phyloP scores from a whole-genome alignment of 305 asterid species.

The Plantago rigida region DNA sequence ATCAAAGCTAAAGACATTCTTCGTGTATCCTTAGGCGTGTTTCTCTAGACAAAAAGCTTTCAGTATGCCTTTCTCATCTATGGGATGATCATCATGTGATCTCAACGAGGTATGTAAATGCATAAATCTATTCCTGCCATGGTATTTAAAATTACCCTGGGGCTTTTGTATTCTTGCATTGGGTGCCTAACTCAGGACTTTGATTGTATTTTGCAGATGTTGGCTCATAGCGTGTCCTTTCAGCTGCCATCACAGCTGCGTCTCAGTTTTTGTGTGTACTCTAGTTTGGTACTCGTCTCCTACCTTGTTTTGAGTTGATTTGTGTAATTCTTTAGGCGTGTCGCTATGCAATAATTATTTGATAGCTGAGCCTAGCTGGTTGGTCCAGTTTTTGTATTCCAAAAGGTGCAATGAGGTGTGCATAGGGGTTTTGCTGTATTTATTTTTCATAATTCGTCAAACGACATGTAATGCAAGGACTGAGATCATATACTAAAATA shows the following conservation, averaged over 20 bases:
- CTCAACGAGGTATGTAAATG: slow-evolving; percentile 27
- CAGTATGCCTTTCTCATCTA: slow-evolving; percentile 20
- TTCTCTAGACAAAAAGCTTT: slow-evolving; percentile 17
- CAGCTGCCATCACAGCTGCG: slow-evolving; percentile 25
- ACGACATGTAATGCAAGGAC: not conserved
- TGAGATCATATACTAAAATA: slow-evolving; percentile 1
- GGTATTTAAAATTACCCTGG: not conserved
- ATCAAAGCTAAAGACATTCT: slow-evolving; percentile 39
- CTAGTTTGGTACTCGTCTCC: slow-evolving; percentile 12
- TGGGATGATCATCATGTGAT: slow-evolving; percentile 19
- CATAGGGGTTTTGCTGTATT: slow-evolving; percentile 23
- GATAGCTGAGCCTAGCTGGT: slow-evolving; percentile 16
- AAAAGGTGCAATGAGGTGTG: slow-evolving; percentile 16
- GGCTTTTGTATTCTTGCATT: not conserved
- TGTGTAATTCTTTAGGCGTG: slow-evolving; percentile 16
- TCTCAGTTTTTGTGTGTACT: slow-evolving; percentile 33
- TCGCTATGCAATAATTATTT: slow-evolving; percentile 22
- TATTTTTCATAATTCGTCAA: not conserved
- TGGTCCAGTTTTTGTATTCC: slow-evolving; percentile 1
- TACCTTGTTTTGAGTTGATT: slow-evolving; percentile 23
- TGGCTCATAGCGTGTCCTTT: slow-evolving; percentile 6
- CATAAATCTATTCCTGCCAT: not conserved
- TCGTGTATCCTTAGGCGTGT: slow-evolving; percentile 12
- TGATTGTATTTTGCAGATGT: slow-evolving; percentile 30
- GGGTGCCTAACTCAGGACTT: not conserved